A percentile compares a stretch with the other conserved stretches of the same genome.
Conservation (phyloP, 2,329 filamentous ascomycete genomes). For the Aspergillus intermedius region DNA sequence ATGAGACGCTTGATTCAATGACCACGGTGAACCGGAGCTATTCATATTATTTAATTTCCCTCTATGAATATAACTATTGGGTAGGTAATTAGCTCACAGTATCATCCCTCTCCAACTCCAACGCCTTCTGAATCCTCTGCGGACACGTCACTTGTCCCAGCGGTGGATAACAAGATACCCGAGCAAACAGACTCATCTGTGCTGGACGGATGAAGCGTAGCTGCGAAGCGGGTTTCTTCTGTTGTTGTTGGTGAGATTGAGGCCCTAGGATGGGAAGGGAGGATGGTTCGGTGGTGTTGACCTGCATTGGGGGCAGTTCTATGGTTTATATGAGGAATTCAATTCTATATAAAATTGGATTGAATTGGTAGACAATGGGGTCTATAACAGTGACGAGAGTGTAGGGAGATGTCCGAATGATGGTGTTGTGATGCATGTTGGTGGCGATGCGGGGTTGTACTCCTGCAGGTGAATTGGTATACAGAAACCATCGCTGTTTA, state of each 20-base stretch:
- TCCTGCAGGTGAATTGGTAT: no score
- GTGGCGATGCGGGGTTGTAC: neutral
- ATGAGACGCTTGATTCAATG: slow-evolving; percentile 57
- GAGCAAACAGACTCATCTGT: slow-evolving; percentile 47
- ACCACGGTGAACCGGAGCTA: slow-evolving; percentile 60
- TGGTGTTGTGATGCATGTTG: slow-evolving; percentile 4
- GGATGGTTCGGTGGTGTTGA: slow-evolving; percentile 10
- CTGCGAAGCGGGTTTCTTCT: slow-evolving; percentile 13
- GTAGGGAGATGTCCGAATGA: neutral
- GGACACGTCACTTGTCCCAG: slow-evolving; percentile 67
- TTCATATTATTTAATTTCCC: slow-evolving; percentile 12
- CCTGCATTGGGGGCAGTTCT: slow-evolving; percentile 6
- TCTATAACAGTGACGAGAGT: neutral
- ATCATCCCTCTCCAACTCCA: slow-evolving; percentile 14
- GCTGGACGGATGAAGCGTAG: slow-evolving; percentile 30
- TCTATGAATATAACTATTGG: neutral
- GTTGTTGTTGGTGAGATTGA: neutral
- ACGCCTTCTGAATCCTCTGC: slow-evolving; percentile 29
- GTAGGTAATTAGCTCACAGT: slow-evolving; percentile 16
- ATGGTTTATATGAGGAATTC: neutral
- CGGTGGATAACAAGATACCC: slow-evolving; percentile 60
- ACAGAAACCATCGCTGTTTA: no score
- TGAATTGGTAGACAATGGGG: neutral
- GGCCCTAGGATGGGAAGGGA: slow-evolving; percentile 16
- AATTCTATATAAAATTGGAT: neutral